Percentiles rank a stretch among this genome's conserved stretches.
phyloP scores from a whole-genome alignment of 176 grass and related monocot genomes.

The Phoenix dactylifera region DNA sequence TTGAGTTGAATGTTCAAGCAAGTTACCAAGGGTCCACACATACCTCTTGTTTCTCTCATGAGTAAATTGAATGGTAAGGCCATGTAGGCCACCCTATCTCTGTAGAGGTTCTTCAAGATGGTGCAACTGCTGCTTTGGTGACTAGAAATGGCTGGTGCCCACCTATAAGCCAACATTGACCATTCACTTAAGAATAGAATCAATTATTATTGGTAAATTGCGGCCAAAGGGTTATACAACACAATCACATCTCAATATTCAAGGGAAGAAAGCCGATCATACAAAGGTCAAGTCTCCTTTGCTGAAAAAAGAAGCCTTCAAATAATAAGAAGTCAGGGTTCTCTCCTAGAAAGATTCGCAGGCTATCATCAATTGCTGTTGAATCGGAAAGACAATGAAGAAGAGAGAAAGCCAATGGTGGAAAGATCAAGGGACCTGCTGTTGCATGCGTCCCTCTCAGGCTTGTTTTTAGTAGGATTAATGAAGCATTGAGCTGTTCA shows the following conservation, averaged over 20 bases:
- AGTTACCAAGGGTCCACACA: slow-evolving; percentile 56
- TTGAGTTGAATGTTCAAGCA: slow-evolving; percentile 70
- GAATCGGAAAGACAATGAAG: slow-evolving; percentile 24
- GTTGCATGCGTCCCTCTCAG: slow-evolving; percentile 78
- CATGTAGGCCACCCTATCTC: slow-evolving; percentile 61
- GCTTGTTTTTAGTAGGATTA: slow-evolving; percentile 97
- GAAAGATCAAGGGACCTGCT: slow-evolving; percentile 43
- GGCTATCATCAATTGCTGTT: slow-evolving; percentile 62
- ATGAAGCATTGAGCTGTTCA: slow-evolving; percentile 69
- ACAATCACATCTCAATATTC: slow-evolving; percentile 5
- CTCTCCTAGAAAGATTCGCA: slow-evolving; percentile 88
- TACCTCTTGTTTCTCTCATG: slow-evolving; percentile 84
- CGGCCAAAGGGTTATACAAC: slow-evolving; percentile 10
- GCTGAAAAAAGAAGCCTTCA: slow-evolving; percentile 13
- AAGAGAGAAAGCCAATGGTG: slow-evolving; percentile 46
- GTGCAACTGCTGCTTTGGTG: slow-evolving; percentile 16
- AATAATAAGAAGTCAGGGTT: slow-evolving; percentile 57
- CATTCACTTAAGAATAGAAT: slow-evolving; percentile 33
- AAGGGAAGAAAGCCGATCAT: slow-evolving; percentile 29
- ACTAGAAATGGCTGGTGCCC: slow-evolving; percentile 25
- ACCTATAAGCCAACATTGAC: slow-evolving; percentile 34
- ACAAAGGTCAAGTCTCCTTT: slow-evolving; percentile 41
- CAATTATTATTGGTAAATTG: slow-evolving; percentile 15
- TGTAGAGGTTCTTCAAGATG: slow-evolving; percentile 58
- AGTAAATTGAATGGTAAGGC: slow-evolving; percentile 83